Evolutionary conservation across 1,284 basidiomycete species (phyloP).

Genomic region (Ustilago shanxiensis): DNA sequence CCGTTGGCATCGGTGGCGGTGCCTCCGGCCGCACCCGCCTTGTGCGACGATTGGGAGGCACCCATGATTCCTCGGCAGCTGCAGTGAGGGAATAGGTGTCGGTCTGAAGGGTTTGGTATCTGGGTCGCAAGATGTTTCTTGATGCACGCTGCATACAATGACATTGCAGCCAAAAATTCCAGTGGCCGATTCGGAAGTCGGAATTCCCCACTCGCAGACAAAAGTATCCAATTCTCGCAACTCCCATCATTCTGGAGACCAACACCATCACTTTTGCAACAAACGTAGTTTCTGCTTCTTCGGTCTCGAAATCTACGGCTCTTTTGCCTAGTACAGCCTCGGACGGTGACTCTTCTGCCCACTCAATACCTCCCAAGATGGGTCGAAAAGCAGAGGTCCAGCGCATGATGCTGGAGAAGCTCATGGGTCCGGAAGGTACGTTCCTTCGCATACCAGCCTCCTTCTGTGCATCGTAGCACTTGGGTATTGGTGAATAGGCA

Average conservation of each 20-base stretch:
- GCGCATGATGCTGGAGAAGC: constrained; percentile 84
- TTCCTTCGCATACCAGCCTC: not conserved
- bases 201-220: not conserved
- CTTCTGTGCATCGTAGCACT: not conserved
- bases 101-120: not conserved
- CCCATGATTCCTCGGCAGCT: constrained; percentile 27
- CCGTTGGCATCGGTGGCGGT: constrained; percentile 27
- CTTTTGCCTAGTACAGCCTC: constrained; percentile 2
- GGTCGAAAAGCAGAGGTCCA: constrained; percentile 79
- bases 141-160: not conserved
- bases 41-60: constrained; percentile 53
- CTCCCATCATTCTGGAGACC: not conserved
- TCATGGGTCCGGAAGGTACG: constrained; percentile 69
- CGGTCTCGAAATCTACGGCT: not conserved
- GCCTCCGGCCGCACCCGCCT: constrained; percentile 37
- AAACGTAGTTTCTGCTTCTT: not conserved
- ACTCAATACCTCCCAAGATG: constrained; percentile 42
- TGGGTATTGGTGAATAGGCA: no score
- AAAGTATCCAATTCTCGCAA: not conserved
- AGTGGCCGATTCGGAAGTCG: constrained; percentile 23
- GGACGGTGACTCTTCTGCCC: constrained; percentile 13
- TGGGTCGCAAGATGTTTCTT: not conserved
- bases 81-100: not conserved
- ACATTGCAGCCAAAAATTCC: constrained; percentile 27
- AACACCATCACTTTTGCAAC: not conserved